Conservation (phyloP, 768 basidiomycete species). For the Phlebiopsis gigantea region DNA sequence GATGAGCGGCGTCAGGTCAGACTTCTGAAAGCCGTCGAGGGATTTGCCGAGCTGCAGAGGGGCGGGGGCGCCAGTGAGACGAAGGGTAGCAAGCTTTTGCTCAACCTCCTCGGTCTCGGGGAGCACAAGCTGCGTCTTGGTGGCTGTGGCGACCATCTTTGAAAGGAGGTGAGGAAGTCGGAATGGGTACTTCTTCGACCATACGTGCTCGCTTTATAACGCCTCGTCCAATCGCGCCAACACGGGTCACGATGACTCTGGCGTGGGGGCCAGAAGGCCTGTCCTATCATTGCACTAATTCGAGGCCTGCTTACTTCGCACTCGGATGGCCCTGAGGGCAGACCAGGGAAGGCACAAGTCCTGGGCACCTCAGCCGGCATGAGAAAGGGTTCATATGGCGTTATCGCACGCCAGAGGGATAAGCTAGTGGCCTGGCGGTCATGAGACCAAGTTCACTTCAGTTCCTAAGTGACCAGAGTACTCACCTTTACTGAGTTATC, state of each 20-base stretch:
- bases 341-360: no score
- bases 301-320: no score
- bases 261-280: no score
- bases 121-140: conserved; percentile 1
- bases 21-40: conserved; percentile 2
- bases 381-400: conserved; percentile 9
- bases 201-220: background rate
- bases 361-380: background rate
- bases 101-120: conserved; percentile 9
- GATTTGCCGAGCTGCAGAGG: conserved; percentile 4
- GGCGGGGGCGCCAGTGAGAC: conserved; percentile 4
- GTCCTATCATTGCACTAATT: no score
- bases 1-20: conserved; percentile 8
- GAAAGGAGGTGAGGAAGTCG: background rate
- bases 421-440: no score
- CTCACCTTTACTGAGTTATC: no score
- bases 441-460: no score
- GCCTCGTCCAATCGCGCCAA: background rate
- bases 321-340: no score
- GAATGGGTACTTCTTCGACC: background rate
- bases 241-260: background rate
- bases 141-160: background rate
- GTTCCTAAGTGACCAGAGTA: no score
- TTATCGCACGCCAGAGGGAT: conserved; percentile 4
- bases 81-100: conserved; percentile 5